Percentiles rank a stretch among this genome's conserved stretches.
Evolutionary conservation across 352 stramenopile genomes (phyloP).

Genomic region (Phytophthora europaea): DNA sequence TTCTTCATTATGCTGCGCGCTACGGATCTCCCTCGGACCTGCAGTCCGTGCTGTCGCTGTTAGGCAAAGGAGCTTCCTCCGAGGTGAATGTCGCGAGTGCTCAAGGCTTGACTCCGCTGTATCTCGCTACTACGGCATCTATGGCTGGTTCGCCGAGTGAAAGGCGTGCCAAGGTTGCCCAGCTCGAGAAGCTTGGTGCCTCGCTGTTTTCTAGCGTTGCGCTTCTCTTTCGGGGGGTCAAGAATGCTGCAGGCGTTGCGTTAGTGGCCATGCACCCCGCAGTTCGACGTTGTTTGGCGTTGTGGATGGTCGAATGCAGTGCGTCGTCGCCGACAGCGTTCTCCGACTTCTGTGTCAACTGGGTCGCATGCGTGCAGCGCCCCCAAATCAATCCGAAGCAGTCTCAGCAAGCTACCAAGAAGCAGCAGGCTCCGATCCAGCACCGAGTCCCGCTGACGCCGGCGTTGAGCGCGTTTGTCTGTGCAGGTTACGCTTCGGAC

Average conservation of each 20-base stretch:
- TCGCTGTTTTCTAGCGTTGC: constrained; percentile 24
- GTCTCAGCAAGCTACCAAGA: constrained; percentile 1
- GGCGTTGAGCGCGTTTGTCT: constrained; percentile 33
- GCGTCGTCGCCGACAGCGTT: constrained; percentile 13
- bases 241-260: constrained; percentile 12
- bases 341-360: constrained; percentile 39
- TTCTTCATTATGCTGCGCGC: constrained; percentile 42
- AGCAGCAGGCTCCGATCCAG: background rate
- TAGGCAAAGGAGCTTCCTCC: constrained; percentile 5
- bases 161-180: constrained; percentile 23
- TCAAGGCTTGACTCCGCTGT: constrained; percentile 33
- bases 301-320: constrained; percentile 33
- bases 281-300: constrained; percentile 26
- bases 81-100: constrained; percentile 33
- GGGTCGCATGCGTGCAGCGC: constrained; percentile 39
- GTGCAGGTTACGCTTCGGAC: constrained; percentile 34
- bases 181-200: constrained; percentile 29
- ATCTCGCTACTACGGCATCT: constrained; percentile 29
- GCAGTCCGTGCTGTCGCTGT: constrained; percentile 26
- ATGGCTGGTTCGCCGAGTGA: constrained; percentile 32
- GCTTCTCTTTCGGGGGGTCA: constrained; percentile 28
- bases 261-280: constrained; percentile 27
- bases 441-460: constrained; percentile 20
- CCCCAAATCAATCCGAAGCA: constrained; percentile 14
- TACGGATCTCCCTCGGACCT: constrained; percentile 35